phyloP scores from a whole-genome alignment of 2,329 filamentous ascomycete genomes.

The Tetracladium maxilliforme region DNA sequence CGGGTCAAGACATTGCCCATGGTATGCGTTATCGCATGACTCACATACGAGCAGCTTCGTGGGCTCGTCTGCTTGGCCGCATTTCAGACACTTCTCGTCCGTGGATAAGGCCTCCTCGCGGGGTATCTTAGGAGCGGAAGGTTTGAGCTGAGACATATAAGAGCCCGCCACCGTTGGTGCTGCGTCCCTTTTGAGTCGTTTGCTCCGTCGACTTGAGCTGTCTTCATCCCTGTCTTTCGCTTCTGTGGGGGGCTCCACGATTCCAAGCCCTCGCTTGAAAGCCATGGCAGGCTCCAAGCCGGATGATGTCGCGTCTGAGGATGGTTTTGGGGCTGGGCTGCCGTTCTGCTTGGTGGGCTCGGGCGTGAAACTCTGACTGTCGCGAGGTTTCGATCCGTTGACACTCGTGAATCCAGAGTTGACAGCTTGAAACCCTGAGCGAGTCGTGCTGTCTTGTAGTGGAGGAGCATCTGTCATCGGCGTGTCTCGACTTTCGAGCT shows the following conservation, averaged over 20 bases:
- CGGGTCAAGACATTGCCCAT: conserved; percentile 79
- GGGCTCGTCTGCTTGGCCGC: conserved; percentile 62
- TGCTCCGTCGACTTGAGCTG: conserved; percentile 66
- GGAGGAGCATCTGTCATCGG: conserved; percentile 24
- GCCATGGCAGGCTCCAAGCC: too few relatives aligned
- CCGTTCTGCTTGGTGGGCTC: conserved; percentile 5
- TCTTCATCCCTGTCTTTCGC: conserved; percentile 55
- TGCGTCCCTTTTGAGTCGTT: conserved; percentile 73
- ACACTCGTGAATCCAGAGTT: conserved; percentile 22
- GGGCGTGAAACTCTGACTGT: conserved; percentile 8
- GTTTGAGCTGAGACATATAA: conserved; percentile 89
- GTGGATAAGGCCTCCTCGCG: conserved; percentile 23
- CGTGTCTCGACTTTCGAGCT: conserved; percentile 30
- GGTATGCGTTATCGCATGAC: conserved; percentile 79
- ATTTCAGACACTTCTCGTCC: conserved; percentile 66
- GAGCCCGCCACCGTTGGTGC: conserved; percentile 85
- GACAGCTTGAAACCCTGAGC: conserved; percentile 18
- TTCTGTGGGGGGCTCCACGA: conserved; percentile 21
- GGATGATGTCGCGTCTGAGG: too few relatives aligned
- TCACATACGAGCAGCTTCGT: conserved; percentile 69
- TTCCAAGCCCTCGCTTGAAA: conserved; percentile 16
- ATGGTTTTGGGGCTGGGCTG: too few relatives aligned
- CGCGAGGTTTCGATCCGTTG: conserved; percentile 9
- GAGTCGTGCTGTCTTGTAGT: too few relatives aligned
- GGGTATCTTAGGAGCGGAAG: conserved; percentile 54